Conservation (phyloP, 2,329 filamentous ascomycete genomes). For the Cladosporium sp. region DNA sequence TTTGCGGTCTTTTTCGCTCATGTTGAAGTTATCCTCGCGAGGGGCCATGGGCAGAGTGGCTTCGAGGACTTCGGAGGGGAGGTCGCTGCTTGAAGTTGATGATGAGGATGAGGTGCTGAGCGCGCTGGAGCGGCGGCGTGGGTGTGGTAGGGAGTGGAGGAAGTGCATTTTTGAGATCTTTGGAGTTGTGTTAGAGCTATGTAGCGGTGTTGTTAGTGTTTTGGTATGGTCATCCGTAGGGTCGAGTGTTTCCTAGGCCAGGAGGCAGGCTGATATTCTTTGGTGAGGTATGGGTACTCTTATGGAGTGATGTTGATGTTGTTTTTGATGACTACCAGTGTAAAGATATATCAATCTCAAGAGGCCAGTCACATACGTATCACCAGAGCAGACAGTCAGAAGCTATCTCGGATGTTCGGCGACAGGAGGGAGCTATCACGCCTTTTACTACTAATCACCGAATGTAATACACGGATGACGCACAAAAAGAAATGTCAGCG, state of each 20-base stretch:
- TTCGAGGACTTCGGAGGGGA: slow-evolving; percentile 20
- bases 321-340: not conserved
- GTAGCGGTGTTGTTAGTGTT: slow-evolving; percentile 5
- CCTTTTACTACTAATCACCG: slow-evolving; percentile 9
- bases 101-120: slow-evolving; percentile 17
- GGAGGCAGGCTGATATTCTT: too few species aligned
- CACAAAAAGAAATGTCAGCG: not conserved
- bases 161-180: slow-evolving; percentile 22
- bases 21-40: slow-evolving; percentile 28
- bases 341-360: not conserved
- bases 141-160: slow-evolving; percentile 3
- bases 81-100: slow-evolving; percentile 17
- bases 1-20: slow-evolving; percentile 26
- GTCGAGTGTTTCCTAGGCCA: not conserved
- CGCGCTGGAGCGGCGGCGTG: slow-evolving; percentile 9
- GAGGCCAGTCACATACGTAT: slow-evolving; percentile 9
- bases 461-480: not conserved
- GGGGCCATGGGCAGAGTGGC: slow-evolving; percentile 29
- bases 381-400: not conserved
- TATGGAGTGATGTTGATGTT: not conserved
- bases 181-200: slow-evolving; percentile 1
- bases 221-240: not conserved
- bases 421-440: slow-evolving; percentile 10
- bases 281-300: not conserved
- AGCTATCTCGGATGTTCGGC: slow-evolving; percentile 6